These are phyloP conservation scores for Acacia confusa DNA, from an alignment of 306 rosid species.

Conservation along the genomic window DNA sequence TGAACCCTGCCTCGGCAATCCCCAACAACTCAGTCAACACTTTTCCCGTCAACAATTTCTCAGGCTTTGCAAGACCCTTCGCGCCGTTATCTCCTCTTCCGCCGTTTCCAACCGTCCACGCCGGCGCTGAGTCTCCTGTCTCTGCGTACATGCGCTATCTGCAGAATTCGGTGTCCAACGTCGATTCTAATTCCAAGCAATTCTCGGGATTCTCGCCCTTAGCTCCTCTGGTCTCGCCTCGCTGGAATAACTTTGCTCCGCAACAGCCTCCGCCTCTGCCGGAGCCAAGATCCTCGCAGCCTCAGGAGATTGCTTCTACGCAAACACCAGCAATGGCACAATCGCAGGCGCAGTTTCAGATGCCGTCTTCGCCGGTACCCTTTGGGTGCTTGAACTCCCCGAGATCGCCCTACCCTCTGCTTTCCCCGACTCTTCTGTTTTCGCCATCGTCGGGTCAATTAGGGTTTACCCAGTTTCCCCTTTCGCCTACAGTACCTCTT, in stretches of 20 bases:
- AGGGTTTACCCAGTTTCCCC: constrained; percentile 90
- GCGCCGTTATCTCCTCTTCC: constrained; percentile 89
- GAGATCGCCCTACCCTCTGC: constrained; percentile 58
- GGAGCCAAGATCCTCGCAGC: constrained; percentile 17
- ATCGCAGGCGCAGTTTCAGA: constrained; percentile 42
- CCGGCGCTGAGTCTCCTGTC: constrained; percentile 88
- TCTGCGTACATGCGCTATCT: constrained; percentile 85
- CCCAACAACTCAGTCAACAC: constrained; percentile 33
- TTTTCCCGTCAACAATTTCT: constrained; percentile 20
- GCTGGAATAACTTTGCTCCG: constrained; percentile 53
- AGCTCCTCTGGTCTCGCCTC: constrained; percentile 65
- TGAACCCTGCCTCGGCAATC: constrained; percentile 14
- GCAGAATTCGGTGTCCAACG: constrained; percentile 45
- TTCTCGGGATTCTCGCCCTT: constrained; percentile 75
- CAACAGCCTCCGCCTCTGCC: constrained; percentile 27
- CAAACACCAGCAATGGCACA: constrained; percentile 20
- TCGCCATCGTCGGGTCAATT: constrained; percentile 73
- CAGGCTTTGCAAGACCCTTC: constrained; percentile 49
- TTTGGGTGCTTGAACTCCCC: constrained; percentile 92
- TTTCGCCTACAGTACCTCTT: constrained; percentile 79
- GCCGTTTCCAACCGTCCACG: constrained; percentile 85
- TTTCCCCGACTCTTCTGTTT: constrained; percentile 67
- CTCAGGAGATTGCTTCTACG: constrained; percentile 28
- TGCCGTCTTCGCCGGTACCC: constrained; percentile 69
- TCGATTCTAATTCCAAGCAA: constrained; percentile 54